Percentiles rank a stretch among this genome's conserved stretches.
Evolutionary conservation across 163 green algal species (phyloP).

Genomic region (Smithsoniella earleae): DNA sequence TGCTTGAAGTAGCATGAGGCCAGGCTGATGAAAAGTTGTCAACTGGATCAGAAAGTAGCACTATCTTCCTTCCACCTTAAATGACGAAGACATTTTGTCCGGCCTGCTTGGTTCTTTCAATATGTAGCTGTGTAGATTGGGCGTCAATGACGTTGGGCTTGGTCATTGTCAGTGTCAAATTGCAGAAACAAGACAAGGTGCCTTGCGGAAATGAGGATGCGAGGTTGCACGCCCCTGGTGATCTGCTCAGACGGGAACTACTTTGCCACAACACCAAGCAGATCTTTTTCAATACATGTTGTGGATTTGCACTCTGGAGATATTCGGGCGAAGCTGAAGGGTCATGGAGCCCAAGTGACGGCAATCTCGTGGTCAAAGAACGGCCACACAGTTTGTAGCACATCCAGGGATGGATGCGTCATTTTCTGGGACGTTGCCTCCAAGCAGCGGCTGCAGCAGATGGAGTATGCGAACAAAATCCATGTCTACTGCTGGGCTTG

Average conservation of each 20-base stretch:
- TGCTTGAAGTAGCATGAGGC: too few relatives aligned
- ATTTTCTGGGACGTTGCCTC: not conserved
- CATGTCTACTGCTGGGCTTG: too few relatives aligned
- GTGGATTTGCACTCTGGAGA: not conserved
- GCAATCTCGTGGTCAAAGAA: not conserved
- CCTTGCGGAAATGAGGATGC: too few relatives aligned
- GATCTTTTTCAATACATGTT: slow-evolving; percentile 3
- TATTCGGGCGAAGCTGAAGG: not conserved
- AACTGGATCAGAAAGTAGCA: too few relatives aligned
- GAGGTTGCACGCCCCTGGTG: not conserved
- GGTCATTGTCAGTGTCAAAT: too few relatives aligned
- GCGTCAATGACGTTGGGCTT: too few relatives aligned
- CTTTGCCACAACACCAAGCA: not conserved
- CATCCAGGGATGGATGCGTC: not conserved
- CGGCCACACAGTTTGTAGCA: not conserved
- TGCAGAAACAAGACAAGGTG: too few relatives aligned
- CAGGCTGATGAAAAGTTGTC: too few relatives aligned
- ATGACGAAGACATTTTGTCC: too few relatives aligned
- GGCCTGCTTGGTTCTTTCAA: too few relatives aligned
- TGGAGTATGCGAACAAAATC: slow-evolving; percentile 16
- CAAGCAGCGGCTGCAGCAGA: slow-evolving; percentile 2
- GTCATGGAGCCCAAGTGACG: slow-evolving; percentile 1
- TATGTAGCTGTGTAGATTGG: too few relatives aligned
- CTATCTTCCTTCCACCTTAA: too few relatives aligned
- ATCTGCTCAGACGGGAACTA: not conserved